phyloP scores from a whole-genome alignment of 2,329 filamentous ascomycete genomes.

The Fusarium poae region DNA sequence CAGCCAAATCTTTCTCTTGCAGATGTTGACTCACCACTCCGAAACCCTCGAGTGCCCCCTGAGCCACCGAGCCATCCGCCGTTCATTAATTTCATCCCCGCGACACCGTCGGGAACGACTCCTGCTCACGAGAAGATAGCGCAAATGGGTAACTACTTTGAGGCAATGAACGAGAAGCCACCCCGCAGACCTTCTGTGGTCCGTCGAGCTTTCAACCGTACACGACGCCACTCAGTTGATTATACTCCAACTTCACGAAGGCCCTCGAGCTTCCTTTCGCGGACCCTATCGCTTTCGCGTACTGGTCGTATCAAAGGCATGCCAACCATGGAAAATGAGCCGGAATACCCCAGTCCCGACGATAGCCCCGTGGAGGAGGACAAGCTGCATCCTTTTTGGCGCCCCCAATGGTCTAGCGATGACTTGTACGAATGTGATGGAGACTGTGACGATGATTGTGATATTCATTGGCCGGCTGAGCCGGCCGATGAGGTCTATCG shows the following conservation, averaged over 20 bases:
- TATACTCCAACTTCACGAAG: conserved; percentile 58
- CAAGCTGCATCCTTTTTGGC: conserved; percentile 72
- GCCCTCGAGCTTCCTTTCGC: conserved; percentile 59
- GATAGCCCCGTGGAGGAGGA: conserved; percentile 64
- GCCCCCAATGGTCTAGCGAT: conserved; percentile 62
- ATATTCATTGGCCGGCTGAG: conserved; percentile 50
- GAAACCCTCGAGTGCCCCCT: conserved; percentile 72
- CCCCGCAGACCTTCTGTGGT: conserved; percentile 64
- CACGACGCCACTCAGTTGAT: conserved; percentile 60
- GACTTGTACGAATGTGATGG: conserved; percentile 49
- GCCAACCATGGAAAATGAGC: conserved; percentile 47
- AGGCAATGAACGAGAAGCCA: conserved; percentile 61
- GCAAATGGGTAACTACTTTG: conserved; percentile 67
- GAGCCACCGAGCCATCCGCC: conserved; percentile 60
- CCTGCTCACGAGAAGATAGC: conserved; percentile 66
- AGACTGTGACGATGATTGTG: conserved; percentile 48
- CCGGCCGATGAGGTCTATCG: conserved; percentile 58
- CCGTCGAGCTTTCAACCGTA: conserved; percentile 65
- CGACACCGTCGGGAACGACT: conserved; percentile 71
- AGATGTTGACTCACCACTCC: conserved; percentile 71
- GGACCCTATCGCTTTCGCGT: conserved; percentile 67
- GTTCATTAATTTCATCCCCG: conserved; percentile 71
- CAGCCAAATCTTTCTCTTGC: conserved; percentile 63
- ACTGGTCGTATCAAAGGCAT: conserved; percentile 50
- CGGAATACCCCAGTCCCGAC: conserved; percentile 58